Evolutionary conservation across 768 basidiomycete genomes (phyloP).

Genomic region (Rhodotorula babjevae): DNA sequence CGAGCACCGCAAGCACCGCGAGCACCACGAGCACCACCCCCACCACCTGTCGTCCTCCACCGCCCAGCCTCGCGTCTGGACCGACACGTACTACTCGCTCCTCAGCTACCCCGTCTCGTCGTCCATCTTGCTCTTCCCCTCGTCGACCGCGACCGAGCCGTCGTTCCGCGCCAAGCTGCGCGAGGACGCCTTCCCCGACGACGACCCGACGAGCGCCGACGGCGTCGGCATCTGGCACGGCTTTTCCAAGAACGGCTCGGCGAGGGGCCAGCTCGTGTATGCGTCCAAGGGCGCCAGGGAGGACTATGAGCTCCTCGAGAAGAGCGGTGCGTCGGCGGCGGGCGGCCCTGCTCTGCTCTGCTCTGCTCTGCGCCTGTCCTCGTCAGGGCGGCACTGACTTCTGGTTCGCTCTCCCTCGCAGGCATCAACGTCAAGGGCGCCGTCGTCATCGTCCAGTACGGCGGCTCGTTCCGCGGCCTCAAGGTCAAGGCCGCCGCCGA

Average conservation of each 20-base stretch:
- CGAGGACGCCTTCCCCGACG: constrained; percentile 62
- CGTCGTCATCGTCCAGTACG: constrained; percentile 70
- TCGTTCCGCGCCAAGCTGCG: constrained; percentile 59
- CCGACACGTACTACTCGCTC: constrained; percentile 79
- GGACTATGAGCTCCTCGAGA: constrained; percentile 65
- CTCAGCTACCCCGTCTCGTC: constrained; percentile 23
- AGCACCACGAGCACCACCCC: constrained; percentile 51
- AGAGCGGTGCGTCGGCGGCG: constrained; percentile 50
- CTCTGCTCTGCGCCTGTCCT: too few species aligned
- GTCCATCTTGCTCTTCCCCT: constrained; percentile 12
- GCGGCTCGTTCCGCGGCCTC: constrained; percentile 69
- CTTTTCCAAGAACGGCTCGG: constrained; percentile 70
- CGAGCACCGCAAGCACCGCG: too few species aligned
- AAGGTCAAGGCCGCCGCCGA: constrained; percentile 70
- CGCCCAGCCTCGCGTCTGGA: constrained; percentile 59
- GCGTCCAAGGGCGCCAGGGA: constrained; percentile 73
- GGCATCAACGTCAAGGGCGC: constrained; percentile 72
- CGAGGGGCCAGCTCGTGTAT: constrained; percentile 53
- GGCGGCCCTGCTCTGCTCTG: background rate
- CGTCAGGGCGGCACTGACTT: too few species aligned
- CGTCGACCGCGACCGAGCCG: background rate
- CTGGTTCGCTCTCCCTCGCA: constrained; percentile 31
- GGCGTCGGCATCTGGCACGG: constrained; percentile 85
- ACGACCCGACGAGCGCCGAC: constrained; percentile 67
- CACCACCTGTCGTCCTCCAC: constrained; percentile 46